These are phyloP conservation scores for Russula ochroleuca DNA, from an alignment of 768 basidiomycete genomes.

Conservation along the genomic window DNA sequence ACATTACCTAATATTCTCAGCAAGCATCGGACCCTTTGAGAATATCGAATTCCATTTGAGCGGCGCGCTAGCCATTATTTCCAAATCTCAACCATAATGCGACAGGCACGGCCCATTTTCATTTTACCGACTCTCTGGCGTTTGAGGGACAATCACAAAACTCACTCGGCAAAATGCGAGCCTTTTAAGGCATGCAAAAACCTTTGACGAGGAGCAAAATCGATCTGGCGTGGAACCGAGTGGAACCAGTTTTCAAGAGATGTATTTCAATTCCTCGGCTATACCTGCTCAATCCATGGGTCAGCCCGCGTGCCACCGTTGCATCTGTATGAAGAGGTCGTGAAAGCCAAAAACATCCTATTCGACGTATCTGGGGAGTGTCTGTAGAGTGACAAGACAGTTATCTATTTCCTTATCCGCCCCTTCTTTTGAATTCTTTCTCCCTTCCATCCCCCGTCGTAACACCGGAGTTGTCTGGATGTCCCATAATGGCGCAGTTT, in stretches of 20 bases:
- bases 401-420: too few relatives aligned
- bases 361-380: too few relatives aligned
- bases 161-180: neutral
- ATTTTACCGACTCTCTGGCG: neutral
- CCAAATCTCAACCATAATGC: neutral
- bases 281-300: too few relatives aligned
- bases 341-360: too few relatives aligned
- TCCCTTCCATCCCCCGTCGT: neutral
- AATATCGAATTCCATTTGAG: slow-evolving; percentile 5
- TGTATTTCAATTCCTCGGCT: too few relatives aligned
- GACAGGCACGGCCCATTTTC: neutral
- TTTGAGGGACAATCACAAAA: neutral
- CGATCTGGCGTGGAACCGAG: too few relatives aligned
- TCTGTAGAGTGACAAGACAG: too few relatives aligned
- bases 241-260: too few relatives aligned
- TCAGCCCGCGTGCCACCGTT: too few relatives aligned
- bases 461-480: neutral
- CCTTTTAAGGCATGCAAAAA: neutral
- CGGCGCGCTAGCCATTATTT: neutral
- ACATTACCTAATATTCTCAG: neutral
- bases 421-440: neutral
- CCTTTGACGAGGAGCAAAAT: too few relatives aligned
- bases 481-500: neutral
- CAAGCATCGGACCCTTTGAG: slow-evolving; percentile 1
- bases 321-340: too few relatives aligned